Evolutionary conservation across 495 filamentous ascomycete genomes (phyloP).

Genomic region (Lineolata rhizophorae): DNA sequence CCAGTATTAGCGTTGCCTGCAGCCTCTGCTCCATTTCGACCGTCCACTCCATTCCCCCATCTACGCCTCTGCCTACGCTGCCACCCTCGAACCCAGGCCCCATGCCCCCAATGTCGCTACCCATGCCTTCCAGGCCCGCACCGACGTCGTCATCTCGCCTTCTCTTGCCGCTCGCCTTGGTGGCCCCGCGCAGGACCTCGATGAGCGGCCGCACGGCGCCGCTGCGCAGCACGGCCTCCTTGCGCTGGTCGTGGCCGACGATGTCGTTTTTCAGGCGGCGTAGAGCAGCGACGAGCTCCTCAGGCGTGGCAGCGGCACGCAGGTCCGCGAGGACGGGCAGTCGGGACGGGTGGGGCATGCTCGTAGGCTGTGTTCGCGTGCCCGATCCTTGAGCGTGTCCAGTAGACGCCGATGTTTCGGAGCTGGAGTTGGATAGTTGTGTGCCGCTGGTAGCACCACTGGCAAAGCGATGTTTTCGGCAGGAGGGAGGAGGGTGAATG

Average conservation of each 20-base stretch:
- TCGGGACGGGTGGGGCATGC: too few relatives aligned
- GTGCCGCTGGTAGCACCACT: too few relatives aligned
- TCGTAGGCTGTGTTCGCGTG: too few relatives aligned
- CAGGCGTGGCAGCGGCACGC: conserved; percentile 4
- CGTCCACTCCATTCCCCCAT: conserved; percentile 11
- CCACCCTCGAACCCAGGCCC: neutral
- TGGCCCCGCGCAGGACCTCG: conserved; percentile 26
- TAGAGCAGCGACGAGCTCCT: conserved; percentile 37
- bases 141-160: conserved; percentile 20
- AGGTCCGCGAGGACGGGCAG: conserved; percentile 11
- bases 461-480: too few relatives aligned
- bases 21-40: conserved; percentile 44
- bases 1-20: conserved; percentile 60
- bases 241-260: conserved; percentile 71
- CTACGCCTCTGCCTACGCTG: neutral
- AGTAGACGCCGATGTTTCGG: too few relatives aligned
- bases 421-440: too few relatives aligned
- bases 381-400: too few relatives aligned
- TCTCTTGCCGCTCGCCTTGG: conserved; percentile 19
- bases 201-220: conserved; percentile 51
- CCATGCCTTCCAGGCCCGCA: too few relatives aligned
- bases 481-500: too few relatives aligned
- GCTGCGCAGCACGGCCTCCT: conserved; percentile 46
- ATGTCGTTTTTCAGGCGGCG: conserved; percentile 67
- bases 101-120: conserved; percentile 2